Evolutionary conservation across 805 yeast species (phyloP), one percentile per base, ranked within the genome.

Genomic region (Cyberlindnera americana): DNA sequence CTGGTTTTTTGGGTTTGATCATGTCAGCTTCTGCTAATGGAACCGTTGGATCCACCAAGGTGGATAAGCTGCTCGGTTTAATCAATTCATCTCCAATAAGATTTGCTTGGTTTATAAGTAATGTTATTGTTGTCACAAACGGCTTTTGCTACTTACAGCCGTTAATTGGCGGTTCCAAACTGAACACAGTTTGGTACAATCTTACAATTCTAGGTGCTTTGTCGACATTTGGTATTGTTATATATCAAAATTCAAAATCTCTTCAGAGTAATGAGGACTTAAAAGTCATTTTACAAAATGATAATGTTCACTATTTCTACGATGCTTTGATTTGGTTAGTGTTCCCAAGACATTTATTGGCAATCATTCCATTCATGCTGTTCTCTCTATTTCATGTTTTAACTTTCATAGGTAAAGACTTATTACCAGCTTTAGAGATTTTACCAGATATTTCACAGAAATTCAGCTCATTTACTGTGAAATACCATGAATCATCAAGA

Each of bases 341-440:
- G 6, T 57, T 80, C 42, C 73, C 88, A 49, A 78, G 82, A 33
- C 76, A 72, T 44, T 17, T 22, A 11, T 57, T 85, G 40, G 73
- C 95, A 3, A 65, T 83, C 47, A 59, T 81, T 18, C 95, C 97
- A 40, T 88, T 84, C 57, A 67, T 77, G 33, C 66, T 85, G 41
- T 90, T 83, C 61, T 82, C 96, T 7, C 57, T 80, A 15, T 89
- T 91, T 77, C 97, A 90, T 60, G 79, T 78, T 10, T 67, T 89
- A 54, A 80, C 83, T 15, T 91, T 86, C 66, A 48, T 74, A 39
- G 77, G 83, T 51, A 70, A 78, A 29, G 73, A 71, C 48, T 49
- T 91, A 40, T 67, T 90, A 37, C 95, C 97, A 28, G 67, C 76
- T 6, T 62, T 78, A 18, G 47, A 48, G 35, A 36, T 62, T 43